These are phyloP conservation scores for Colletotrichum tanaceti DNA, from an alignment of 2,329 filamentous ascomycete species.

Conservation along the genomic window DNA sequence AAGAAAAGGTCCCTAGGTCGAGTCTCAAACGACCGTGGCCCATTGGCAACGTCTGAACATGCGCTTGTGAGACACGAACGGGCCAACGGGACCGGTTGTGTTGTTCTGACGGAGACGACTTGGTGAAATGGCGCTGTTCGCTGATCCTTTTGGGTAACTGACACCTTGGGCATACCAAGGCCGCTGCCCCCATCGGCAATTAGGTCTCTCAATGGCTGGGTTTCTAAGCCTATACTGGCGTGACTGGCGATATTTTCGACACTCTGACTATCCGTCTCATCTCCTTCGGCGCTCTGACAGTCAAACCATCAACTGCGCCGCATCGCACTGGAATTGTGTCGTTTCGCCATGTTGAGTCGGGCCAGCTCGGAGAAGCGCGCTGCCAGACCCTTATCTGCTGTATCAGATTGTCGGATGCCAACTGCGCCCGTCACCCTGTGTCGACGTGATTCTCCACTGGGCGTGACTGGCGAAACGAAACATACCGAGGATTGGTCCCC, in stretches of 20 bases:
- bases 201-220: not conserved
- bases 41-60: conserved; percentile 18
- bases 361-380: too few relatives aligned
- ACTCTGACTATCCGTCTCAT: not conserved
- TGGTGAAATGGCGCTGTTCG: conserved; percentile 4
- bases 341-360: too few relatives aligned
- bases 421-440: not conserved
- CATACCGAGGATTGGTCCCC: conserved; percentile 6
- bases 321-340: not conserved
- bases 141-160: conserved; percentile 5
- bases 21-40: not conserved
- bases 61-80: conserved; percentile 12
- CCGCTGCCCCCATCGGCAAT: not conserved
- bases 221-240: conserved; percentile 8
- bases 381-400: too few relatives aligned
- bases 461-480: conserved; percentile 27
- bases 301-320: not conserved
- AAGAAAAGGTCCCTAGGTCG: conserved; percentile 19
- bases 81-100: not conserved
- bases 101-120: conserved; percentile 3
- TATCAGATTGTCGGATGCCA: too few relatives aligned
- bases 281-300: not conserved
- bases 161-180: conserved; percentile 2
- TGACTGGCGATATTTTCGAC: conserved; percentile 4
- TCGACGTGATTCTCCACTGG: conserved; percentile 6